A percentile compares a stretch with the other conserved stretches of the same genome.
Conservation (phyloP, 1,284 basidiomycete species). For the Leucoagaricus sp. region DNA sequence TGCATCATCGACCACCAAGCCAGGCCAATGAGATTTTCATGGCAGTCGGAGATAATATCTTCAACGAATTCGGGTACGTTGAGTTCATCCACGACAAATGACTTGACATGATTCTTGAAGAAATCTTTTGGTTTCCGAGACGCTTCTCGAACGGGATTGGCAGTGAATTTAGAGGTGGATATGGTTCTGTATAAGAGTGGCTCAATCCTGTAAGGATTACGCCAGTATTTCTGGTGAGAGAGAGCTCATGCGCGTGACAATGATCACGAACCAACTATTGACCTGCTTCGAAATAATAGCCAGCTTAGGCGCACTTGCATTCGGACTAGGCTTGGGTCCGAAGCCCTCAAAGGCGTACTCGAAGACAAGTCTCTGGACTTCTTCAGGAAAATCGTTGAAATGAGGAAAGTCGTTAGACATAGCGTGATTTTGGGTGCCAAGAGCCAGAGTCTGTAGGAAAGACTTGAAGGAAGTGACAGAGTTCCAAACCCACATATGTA, state of each 20-base stretch:
- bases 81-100: too few species aligned
- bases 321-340: neutral
- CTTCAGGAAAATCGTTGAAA: neutral
- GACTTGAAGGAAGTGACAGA: too few species aligned
- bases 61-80: too few species aligned
- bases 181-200: neutral
- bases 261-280: neutral
- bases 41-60: too few species aligned
- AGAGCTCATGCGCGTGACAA: too few species aligned
- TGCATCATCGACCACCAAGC: neutral
- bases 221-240: too few species aligned
- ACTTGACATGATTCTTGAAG: neutral
- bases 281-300: neutral
- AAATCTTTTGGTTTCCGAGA: neutral
- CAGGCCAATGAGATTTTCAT: neutral
- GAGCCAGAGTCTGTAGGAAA: too few species aligned
- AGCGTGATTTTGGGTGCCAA: too few species aligned
- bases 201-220: neutral
- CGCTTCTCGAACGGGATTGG: too few species aligned
- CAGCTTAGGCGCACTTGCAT: neutral
- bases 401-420: neutral
- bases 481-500: too few species aligned
- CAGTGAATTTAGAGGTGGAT: neutral
- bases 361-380: neutral
- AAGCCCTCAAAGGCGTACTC: neutral